Evolutionary conservation across 179 eudicot genomes (phyloP).

Genomic region (Corrigiola litoralis): DNA sequence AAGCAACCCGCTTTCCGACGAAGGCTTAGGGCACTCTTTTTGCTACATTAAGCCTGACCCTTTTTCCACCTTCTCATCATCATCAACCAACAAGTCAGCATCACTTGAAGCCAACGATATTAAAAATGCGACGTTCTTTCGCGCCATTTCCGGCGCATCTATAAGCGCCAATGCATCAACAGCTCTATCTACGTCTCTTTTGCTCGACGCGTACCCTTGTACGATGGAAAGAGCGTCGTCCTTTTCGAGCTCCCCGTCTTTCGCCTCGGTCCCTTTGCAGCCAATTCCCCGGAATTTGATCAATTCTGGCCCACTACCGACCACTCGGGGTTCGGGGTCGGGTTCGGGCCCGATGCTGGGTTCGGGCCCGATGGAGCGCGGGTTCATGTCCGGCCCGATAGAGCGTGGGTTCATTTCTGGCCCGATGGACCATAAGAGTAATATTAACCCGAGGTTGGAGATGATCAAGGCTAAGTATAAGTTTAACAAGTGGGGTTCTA

Average conservation of each 20-base stretch:
- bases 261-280: conserved; percentile 71
- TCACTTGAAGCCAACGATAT: not conserved
- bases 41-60: conserved; percentile 59
- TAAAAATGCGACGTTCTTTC: conserved; percentile 27
- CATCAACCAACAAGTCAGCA: conserved; percentile 1
- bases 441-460: not conserved
- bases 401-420: conserved; percentile 68
- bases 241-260: conserved; percentile 65
- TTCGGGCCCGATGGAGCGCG: conserved; percentile 70
- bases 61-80: not conserved
- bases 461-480: conserved; percentile 24
- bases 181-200: conserved; percentile 48
- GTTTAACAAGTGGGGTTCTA: conserved; percentile 34
- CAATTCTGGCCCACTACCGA: conserved; percentile 61
- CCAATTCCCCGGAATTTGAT: conserved; percentile 57
- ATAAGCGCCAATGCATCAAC: conserved; percentile 78
- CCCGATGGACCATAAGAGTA: conserved; percentile 29
- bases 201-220: conserved; percentile 23
- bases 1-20: conserved; percentile 36
- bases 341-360: conserved; percentile 19
- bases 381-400: conserved; percentile 83
- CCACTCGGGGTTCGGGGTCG: conserved; percentile 22
- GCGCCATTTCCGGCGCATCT: conserved; percentile 82
- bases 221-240: conserved; percentile 54
- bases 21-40: conserved; percentile 85